A percentile compares a stretch with the other conserved stretches of the same genome.
Evolutionary conservation across 2,329 filamentous ascomycete genomes (phyloP).

Genomic region (Aspergillus sp.): DNA sequence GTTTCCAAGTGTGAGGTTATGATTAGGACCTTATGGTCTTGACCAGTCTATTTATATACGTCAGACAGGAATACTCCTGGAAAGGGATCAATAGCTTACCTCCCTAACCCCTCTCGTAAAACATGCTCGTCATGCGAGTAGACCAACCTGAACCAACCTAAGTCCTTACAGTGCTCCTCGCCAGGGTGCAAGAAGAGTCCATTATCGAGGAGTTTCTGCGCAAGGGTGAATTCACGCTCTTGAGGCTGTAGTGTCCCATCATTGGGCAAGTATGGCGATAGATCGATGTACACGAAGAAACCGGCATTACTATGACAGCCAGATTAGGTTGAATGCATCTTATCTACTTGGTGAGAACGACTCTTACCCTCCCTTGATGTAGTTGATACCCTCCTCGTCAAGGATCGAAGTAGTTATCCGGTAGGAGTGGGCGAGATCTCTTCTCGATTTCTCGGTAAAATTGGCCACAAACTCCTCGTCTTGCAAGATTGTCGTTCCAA

Average conservation of each 20-base stretch:
- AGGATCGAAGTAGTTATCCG: slow-evolving; percentile 39
- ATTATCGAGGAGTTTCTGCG: slow-evolving; percentile 48
- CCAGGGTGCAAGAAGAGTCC: slow-evolving; percentile 58
- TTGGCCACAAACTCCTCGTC: slow-evolving; percentile 41
- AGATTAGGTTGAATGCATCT: not conserved
- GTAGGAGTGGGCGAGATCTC: slow-evolving; percentile 32
- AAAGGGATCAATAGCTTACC: slow-evolving; percentile 22
- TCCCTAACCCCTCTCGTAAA: slow-evolving; percentile 42
- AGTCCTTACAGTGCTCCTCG: slow-evolving; percentile 49
- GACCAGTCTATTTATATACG: not conserved
- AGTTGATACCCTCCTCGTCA: slow-evolving; percentile 43
- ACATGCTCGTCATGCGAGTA: slow-evolving; percentile 47
- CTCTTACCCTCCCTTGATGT: slow-evolving; percentile 38
- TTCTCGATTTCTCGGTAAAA: slow-evolving; percentile 31
- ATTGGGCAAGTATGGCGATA: slow-evolving; percentile 45
- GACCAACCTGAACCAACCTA: slow-evolving; percentile 61
- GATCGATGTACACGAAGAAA: slow-evolving; percentile 53
- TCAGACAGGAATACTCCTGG: not conserved
- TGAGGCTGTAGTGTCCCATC: slow-evolving; percentile 19
- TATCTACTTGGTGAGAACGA: not conserved
- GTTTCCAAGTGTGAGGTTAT: not conserved
- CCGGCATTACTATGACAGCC: slow-evolving; percentile 43
- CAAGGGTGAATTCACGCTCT: slow-evolving; percentile 52
- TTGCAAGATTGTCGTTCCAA: slow-evolving; percentile 37
- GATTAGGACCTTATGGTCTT: not conserved